These are phyloP conservation scores for Selaginella moellendorffii DNA, from an alignment of 75 land plant species.

Conservation along the genomic window DNA sequence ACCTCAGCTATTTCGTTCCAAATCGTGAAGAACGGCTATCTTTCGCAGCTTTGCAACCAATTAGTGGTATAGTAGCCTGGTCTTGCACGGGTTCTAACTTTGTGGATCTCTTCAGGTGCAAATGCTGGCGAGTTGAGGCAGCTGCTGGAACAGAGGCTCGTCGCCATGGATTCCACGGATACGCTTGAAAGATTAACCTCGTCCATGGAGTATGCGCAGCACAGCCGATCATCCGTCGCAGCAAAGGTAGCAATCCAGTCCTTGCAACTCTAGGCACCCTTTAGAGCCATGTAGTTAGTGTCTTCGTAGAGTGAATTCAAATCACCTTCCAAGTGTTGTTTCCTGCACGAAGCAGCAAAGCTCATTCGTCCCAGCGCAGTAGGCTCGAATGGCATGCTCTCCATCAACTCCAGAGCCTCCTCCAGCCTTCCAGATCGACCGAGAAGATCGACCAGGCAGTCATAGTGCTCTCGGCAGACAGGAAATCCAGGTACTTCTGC, in stretches of 20 bases:
- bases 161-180: conserved; percentile 51
- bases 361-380: too few species aligned
- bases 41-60: conserved; percentile 58
- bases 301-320: too few species aligned
- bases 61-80: conserved; percentile 29
- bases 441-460: too few species aligned
- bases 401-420: too few species aligned
- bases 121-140: conserved; percentile 37
- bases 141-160: conserved; percentile 42
- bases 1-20: conserved; percentile 31
- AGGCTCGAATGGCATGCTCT: too few species aligned
- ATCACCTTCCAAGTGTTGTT: too few species aligned
- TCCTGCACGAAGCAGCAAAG: too few species aligned
- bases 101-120: conserved; percentile 31
- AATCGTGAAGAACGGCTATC: conserved; percentile 43
- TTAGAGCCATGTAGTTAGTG: too few species aligned
- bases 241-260: not conserved
- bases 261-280: not conserved
- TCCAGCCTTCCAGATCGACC: too few species aligned
- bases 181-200: conserved; percentile 36
- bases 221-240: conserved; percentile 9
- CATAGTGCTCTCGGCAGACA: too few species aligned
- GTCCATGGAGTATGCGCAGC: conserved; percentile 31
- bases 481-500: too few species aligned
- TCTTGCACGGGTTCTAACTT: not conserved